Base-by-base conservation (phyloP, 345 rosid species). In the Rhodamnia argentea region DNA sequence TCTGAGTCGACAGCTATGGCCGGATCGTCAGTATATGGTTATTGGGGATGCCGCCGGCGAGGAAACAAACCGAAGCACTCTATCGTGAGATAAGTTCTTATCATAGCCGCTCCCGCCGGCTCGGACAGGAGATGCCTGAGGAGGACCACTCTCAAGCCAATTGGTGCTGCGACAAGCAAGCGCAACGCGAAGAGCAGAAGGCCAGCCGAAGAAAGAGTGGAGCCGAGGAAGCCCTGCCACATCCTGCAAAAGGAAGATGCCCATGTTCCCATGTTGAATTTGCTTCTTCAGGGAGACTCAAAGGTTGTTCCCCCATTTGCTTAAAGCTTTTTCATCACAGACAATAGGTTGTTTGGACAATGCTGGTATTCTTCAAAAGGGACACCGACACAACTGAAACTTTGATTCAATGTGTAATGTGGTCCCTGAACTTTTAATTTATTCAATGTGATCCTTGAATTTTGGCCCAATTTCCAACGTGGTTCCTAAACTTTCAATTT, bases 181-280 rank as follows among this genome's bases (percentile, higher is more conserved):
- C 91, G 94, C 86, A 96, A 91, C 32, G 98, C 92, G 89, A 96
- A 97, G 32, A 95, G 88, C 83, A 94, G 74, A 23, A 96, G 96
- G 87, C 96, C 96, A 24, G 89, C 95, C 23, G 98, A 97, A 44
- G 99, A 94, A 84, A 97, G 96, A 86, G 89, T 93, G 32, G 98
- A 97, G 58, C 99, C 98, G 5, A 96, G 93, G 88, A 97, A 96
- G 88, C 99, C 99, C 87, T 88, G 91, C 97, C 97, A 93, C 99
- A 97, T 96, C 97, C 98, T 96, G 93, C 88, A 86, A 16, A 10
- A 9, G 8, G 29, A 87, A 54, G 78, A 64, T 26, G 85, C n/a
- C 26, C 47, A 29, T 13, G 37, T 32, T 16, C 24, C 47, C 78
- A 32, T 70, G 78, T 64, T 50, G 7, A 70, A 70, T 70, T 64